A percentile compares a stretch with the other conserved stretches of the same genome.
phyloP scores from a whole-genome alignment of 768 basidiomycete genomes.

The Mycena rebaudengoi region DNA sequence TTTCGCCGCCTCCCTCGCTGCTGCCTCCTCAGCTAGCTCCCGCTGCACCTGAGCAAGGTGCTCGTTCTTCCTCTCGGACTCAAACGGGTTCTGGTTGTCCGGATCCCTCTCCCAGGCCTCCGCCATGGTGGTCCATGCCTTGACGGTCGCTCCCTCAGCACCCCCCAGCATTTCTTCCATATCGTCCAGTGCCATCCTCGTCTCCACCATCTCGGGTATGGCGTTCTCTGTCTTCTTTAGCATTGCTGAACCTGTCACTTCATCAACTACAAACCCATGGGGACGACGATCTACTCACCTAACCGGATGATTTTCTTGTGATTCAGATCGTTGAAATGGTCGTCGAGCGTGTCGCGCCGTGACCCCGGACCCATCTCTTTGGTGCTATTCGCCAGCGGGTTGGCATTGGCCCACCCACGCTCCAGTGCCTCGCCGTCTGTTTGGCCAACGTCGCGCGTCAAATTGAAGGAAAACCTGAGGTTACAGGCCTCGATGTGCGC shows the following conservation, averaged over 20 bases:
- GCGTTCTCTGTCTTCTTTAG: background rate
- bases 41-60: background rate
- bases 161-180: background rate
- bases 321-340: conserved; percentile 24
- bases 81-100: background rate
- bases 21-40: background rate
- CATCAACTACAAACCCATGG: background rate
- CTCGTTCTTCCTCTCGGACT: background rate
- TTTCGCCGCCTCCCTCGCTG: background rate
- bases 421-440: conserved; percentile 47
- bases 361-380: conserved; percentile 44
- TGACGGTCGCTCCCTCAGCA: background rate
- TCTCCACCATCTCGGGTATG: background rate
- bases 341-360: conserved; percentile 37
- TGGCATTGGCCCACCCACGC: conserved; percentile 39
- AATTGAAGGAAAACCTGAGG: conserved; percentile 38
- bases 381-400: conserved; percentile 36
- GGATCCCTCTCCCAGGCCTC: background rate
- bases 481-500: conserved; percentile 37
- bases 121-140: conserved; percentile 5
- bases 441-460: conserved; percentile 26
- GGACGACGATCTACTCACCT: background rate
- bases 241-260: background rate
- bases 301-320: background rate
- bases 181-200: background rate